Evolutionary conservation across 2,329 filamentous ascomycete genomes (phyloP).

Genomic region (Daldinia sp.): DNA sequence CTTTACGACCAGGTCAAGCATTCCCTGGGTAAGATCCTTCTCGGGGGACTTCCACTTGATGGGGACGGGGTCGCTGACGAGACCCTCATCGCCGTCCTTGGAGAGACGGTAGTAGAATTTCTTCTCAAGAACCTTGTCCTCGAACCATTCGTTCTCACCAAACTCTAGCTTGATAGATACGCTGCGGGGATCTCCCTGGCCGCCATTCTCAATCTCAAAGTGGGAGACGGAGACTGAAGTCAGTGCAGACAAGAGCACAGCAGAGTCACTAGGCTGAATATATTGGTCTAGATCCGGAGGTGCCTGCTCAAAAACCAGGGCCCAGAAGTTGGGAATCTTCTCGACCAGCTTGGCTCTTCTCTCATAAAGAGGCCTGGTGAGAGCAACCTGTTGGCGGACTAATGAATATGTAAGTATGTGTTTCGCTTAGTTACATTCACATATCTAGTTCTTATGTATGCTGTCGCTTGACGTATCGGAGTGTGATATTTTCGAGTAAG

Average conservation of each 20-base stretch:
- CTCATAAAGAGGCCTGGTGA: constrained; percentile 78
- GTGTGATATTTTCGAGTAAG: neutral
- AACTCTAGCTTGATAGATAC: constrained; percentile 84
- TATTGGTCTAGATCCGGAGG: constrained; percentile 88
- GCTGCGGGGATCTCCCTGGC: constrained; percentile 81
- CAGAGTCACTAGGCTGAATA: constrained; percentile 84
- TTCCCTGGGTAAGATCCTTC: constrained; percentile 84
- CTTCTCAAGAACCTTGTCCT: constrained; percentile 84
- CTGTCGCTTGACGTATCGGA: constrained; percentile 8
- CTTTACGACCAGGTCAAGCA: constrained; percentile 79
- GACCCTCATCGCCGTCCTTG: constrained; percentile 76
- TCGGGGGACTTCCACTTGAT: constrained; percentile 85
- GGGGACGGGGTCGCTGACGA: constrained; percentile 88
- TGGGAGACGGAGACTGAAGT: constrained; percentile 78
- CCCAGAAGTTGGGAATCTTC: constrained; percentile 90
- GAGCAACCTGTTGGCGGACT: constrained; percentile 80
- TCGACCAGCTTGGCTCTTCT: constrained; percentile 78
- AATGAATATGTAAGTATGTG: constrained; percentile 32
- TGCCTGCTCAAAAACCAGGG: constrained; percentile 89
- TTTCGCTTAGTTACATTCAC: too few relatives aligned
- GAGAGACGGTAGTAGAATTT: constrained; percentile 86
- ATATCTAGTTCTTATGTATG: neutral
- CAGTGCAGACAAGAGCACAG: constrained; percentile 76
- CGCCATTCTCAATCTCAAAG: constrained; percentile 77
- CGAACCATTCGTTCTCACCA: constrained; percentile 83